These are phyloP conservation scores for Ajuga chamaepitys DNA, from an alignment of 257 asterid species.

Conservation along the genomic window DNA sequence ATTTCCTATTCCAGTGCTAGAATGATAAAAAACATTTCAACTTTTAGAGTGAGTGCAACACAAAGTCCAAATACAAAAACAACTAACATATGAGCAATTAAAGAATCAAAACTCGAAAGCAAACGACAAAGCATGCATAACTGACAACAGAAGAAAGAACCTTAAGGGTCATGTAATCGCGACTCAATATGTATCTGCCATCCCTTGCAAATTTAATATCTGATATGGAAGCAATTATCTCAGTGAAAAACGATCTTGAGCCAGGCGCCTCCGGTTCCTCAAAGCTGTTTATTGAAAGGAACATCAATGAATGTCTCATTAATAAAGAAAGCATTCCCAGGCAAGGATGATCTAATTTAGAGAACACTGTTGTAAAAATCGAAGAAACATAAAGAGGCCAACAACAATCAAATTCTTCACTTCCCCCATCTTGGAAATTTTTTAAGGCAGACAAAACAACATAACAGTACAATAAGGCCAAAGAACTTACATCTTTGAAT, in stretches of 20 bases:
- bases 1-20: neutral
- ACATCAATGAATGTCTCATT: slow-evolving; percentile 21
- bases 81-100: neutral
- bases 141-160: slow-evolving; percentile 23
- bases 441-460: neutral
- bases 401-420: slow-evolving; percentile 4
- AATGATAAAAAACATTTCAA: neutral
- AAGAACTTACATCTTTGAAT: slow-evolving; percentile 65
- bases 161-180: slow-evolving; percentile 99
- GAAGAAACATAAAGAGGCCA: neutral
- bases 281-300: slow-evolving; percentile 57
- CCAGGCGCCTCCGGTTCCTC: slow-evolving; percentile 99
- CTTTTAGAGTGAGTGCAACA: neutral
- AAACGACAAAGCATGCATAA: slow-evolving; percentile 2
- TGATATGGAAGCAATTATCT: slow-evolving; percentile 98
- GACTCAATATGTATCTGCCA: slow-evolving; percentile 92
- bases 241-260: slow-evolving; percentile 97
- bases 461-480: neutral
- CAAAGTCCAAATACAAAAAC: slow-evolving; percentile 8
- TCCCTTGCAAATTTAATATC: slow-evolving; percentile 94
- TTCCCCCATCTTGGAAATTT: neutral
- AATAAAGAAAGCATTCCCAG: slow-evolving; percentile 7
- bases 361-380: slow-evolving; percentile 5
- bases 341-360: slow-evolving; percentile 5
- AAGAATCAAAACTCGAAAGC: neutral